phyloP scores from a whole-genome alignment of 2,329 filamentous ascomycete species.

The Fusarium sterilihyphosum region DNA sequence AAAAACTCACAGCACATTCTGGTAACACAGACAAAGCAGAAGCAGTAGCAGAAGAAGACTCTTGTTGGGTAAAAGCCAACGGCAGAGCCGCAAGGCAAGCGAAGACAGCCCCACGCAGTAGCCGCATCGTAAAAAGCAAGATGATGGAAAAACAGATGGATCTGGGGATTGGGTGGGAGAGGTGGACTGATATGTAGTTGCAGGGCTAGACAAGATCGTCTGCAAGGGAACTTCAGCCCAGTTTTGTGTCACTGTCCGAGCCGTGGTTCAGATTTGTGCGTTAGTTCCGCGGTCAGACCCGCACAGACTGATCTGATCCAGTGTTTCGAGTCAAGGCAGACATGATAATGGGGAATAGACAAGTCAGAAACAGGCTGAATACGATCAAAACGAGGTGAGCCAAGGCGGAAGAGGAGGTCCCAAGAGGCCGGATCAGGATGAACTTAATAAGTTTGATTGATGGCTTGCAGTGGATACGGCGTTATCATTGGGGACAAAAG shows the following conservation, averaged over 20 bases:
- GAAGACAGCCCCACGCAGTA: slow-evolving; percentile 9
- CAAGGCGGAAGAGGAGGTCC: neutral
- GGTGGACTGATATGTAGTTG: neutral
- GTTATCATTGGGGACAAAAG: neutral
- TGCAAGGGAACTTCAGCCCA: neutral
- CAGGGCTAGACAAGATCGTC: neutral
- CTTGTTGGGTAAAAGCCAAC: slow-evolving; percentile 1
- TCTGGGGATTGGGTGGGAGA: neutral
- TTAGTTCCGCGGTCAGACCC: neutral
- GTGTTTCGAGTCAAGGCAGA: neutral
- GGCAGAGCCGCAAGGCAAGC: slow-evolving; percentile 13
- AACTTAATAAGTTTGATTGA: neutral
- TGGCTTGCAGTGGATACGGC: neutral
- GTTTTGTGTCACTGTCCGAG: neutral
- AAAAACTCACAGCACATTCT: slow-evolving; percentile 45
- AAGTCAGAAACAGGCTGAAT: neutral
- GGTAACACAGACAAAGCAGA: slow-evolving; percentile 38
- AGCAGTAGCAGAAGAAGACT: neutral
- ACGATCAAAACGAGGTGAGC: neutral
- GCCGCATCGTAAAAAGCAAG: neutral
- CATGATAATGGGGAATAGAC: neutral
- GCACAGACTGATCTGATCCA: neutral
- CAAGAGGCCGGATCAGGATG: neutral
- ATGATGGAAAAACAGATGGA: neutral
- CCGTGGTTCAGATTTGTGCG: neutral